Evolutionary conservation across 768 basidiomycete genomes (phyloP), one percentile per base, ranked within the genome.

Genomic region (Coprinellus micaceus): DNA sequence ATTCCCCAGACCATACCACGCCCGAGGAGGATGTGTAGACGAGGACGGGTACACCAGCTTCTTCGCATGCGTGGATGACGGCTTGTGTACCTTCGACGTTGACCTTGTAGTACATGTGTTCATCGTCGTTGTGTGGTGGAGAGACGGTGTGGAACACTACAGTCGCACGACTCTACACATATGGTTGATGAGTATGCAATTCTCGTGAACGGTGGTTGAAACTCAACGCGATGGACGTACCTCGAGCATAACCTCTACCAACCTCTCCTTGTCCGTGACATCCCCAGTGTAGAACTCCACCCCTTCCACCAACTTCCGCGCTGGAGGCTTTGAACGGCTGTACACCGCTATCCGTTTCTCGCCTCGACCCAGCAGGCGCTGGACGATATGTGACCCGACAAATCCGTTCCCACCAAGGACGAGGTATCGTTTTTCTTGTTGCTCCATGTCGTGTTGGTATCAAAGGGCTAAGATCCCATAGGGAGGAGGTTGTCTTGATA

Each of bases 71-170:
- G 11, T 80, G 76, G 58, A 94, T 82, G 47, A 93, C 76, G 0
- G 84, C 81, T 58, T 78, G 77, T 0, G 90, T 91, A 3, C 89
- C 91, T 29, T 86, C 80, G 6, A 94, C 87, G 66, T 92, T 93
- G 66, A 94, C 91, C 63, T 85, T 87, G 71, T 81, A 82, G 71
- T 86, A 91, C 10, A 91, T 0, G 79, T 73, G 60, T 83, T 72
- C 51, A 76, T 75, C 54, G 75, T 56, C 54, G 72, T 74, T n/a
- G 77, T 85, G 59, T 80, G 76, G 77, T 80, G 76, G 77, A 0
- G 88, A 88, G 19, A 89, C 91, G 17, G 89, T 91, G 68, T 94
- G 91, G 58, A 94, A 86, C 56, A 93, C 84, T 60, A 83, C 85
- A 1, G 86, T 89, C 19, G 88, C 79, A 13, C 33, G 33, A 33